Percentiles rank a stretch among this genome's conserved stretches.
Evolutionary conservation across 2,329 filamentous ascomycete species (phyloP).

Genomic region (Colletotrichum sidae): DNA sequence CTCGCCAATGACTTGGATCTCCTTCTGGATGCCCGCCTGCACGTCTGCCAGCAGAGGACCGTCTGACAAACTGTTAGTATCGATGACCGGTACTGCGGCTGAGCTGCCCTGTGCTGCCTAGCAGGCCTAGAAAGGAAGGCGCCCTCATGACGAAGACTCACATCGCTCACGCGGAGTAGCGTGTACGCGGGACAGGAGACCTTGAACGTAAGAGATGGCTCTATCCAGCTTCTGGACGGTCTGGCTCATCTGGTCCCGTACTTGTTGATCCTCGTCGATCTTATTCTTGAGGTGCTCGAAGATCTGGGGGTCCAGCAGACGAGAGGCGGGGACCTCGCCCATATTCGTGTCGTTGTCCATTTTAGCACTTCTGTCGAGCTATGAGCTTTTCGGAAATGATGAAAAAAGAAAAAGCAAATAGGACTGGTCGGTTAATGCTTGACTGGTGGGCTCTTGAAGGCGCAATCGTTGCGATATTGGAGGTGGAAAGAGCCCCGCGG

Average conservation of each 20-base stretch:
- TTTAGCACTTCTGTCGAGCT: constrained; percentile 2
- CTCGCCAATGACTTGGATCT: constrained; percentile 77
- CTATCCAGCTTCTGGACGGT: constrained; percentile 87
- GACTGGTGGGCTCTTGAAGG: too few relatives aligned
- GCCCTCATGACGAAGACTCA: constrained; percentile 44
- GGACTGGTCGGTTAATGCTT: too few relatives aligned
- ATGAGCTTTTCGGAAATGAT: neutral
- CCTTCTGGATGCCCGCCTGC: constrained; percentile 76
- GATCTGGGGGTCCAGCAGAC: constrained; percentile 77
- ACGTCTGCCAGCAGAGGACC: constrained; percentile 76
- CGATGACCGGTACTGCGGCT: neutral
- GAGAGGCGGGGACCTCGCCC: constrained; percentile 39
- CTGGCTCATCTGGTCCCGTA: constrained; percentile 85
- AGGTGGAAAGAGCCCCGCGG: neutral
- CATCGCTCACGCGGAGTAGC: constrained; percentile 78
- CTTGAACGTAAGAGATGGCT: constrained; percentile 83
- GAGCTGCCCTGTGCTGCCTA: too few relatives aligned
- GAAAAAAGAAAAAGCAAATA: neutral
- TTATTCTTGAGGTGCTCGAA: constrained; percentile 89
- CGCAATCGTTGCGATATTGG: neutral
- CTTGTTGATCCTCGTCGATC: constrained; percentile 86
- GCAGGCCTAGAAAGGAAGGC: too few relatives aligned
- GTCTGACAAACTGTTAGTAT: constrained; percentile 75
- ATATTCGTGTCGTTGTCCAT: constrained; percentile 40
- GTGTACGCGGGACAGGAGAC: constrained; percentile 88